These are phyloP conservation scores for Ganoderma boninense DNA, from an alignment of 1,284 basidiomycete genomes.

Conservation along the genomic window DNA sequence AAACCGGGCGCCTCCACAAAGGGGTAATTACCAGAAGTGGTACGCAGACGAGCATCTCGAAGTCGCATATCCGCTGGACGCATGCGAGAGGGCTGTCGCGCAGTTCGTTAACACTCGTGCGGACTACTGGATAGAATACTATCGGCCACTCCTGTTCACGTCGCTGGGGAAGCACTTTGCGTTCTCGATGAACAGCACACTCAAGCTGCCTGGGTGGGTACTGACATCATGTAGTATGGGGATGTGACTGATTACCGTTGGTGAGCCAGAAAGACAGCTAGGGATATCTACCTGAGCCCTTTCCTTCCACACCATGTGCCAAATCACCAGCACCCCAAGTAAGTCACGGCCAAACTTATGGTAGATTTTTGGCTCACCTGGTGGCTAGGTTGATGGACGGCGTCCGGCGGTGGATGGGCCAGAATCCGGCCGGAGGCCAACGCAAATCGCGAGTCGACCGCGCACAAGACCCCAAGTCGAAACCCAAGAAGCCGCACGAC, in stretches of 20 bases:
- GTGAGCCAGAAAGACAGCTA: constrained; percentile 66
- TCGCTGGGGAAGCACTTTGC: constrained; percentile 86
- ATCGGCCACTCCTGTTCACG: constrained; percentile 86
- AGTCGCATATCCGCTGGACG: constrained; percentile 63
- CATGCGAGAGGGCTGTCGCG: constrained; percentile 61
- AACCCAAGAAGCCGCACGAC: constrained; percentile 40
- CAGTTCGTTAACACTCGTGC: constrained; percentile 66
- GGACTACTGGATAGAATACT: constrained; percentile 93
- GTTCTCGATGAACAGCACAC: constrained; percentile 86
- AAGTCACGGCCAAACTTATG: not conserved
- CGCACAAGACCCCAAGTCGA: constrained; percentile 44
- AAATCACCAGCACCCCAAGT: constrained; percentile 52
- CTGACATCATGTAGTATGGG: not conserved
- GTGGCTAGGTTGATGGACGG: constrained; percentile 71
- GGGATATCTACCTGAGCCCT: constrained; percentile 74
- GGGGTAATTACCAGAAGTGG: constrained; percentile 84
- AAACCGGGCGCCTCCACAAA: constrained; percentile 51
- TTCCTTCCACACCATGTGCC: constrained; percentile 67
- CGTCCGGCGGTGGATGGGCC: constrained; percentile 74
- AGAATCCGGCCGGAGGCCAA: constrained; percentile 51
- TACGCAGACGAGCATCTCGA: constrained; percentile 77
- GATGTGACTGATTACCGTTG: constrained; percentile 4
- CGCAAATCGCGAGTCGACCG: constrained; percentile 49
- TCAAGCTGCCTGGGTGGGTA: constrained; percentile 78
- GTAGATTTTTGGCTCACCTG: not conserved